Evolutionary conservation across 1,284 basidiomycete species (phyloP).

Genomic region (Albatrellus sp.): DNA sequence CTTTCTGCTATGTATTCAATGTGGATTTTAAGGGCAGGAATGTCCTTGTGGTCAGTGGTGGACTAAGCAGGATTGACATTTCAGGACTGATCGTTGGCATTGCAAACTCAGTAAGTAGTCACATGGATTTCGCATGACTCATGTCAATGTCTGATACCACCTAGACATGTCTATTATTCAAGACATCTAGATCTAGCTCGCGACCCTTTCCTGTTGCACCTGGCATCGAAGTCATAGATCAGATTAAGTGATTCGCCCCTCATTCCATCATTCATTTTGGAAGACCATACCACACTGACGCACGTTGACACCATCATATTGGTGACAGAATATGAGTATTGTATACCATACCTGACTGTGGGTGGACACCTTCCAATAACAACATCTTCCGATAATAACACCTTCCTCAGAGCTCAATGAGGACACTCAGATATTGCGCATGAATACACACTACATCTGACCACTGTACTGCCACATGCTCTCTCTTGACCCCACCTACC

Average conservation of each 20-base stretch:
- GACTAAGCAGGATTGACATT: constrained; percentile 37
- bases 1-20: too few species aligned
- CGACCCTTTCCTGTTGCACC: constrained; percentile 12
- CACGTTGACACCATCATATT: constrained; percentile 37
- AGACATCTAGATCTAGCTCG: constrained; percentile 8
- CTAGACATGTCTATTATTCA: constrained; percentile 33
- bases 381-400: too few species aligned
- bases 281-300: constrained; percentile 25
- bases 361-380: constrained; percentile 21
- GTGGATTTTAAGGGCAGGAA: constrained; percentile 26
- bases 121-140: background rate
- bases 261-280: constrained; percentile 32
- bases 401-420: background rate
- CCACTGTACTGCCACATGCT: constrained; percentile 42
- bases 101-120: constrained; percentile 27
- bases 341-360: constrained; percentile 36
- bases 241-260: constrained; percentile 34
- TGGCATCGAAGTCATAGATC: constrained; percentile 25
- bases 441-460: constrained; percentile 40
- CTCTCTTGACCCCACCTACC: constrained; percentile 31
- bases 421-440: constrained; percentile 21
- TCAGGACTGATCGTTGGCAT: constrained; percentile 27
- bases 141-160: background rate
- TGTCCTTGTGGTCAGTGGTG: constrained; percentile 39
- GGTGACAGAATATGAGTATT: constrained; percentile 41